Evolutionary conservation across 2,329 filamentous ascomycete genomes (phyloP).

Genomic region (Basipetospora sp.): DNA sequence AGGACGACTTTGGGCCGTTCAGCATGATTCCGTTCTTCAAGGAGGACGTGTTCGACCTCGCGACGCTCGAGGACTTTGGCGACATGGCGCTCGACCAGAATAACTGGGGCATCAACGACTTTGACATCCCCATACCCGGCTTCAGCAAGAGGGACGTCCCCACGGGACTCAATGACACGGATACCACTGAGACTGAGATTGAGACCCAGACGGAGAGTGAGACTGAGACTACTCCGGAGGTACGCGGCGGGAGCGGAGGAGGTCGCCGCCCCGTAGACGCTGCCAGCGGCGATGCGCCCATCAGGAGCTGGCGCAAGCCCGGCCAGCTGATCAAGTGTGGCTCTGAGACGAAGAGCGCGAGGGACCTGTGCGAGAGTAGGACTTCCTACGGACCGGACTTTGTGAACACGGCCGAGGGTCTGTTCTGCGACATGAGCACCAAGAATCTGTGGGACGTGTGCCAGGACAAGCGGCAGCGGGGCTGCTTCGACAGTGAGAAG

Average conservation of each 20-base stretch:
- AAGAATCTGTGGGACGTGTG: slow-evolving; percentile 9
- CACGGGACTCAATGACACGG: background rate
- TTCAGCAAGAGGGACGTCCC: background rate
- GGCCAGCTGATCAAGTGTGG: background rate
- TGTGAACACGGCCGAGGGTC: slow-evolving; percentile 8
- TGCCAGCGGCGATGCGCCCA: background rate
- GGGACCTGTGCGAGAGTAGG: slow-evolving; percentile 11
- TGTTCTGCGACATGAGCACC: slow-evolving; percentile 16
- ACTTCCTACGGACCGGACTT: slow-evolving; percentile 14
- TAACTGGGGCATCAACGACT: background rate
- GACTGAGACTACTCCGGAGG: no score
- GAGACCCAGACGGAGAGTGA: no score
- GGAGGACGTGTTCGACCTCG: background rate
- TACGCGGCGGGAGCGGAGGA: no score
- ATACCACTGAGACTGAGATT: no score
- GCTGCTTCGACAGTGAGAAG: background rate
- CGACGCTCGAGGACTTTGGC: background rate
- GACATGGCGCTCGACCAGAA: background rate
- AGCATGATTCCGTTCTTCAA: background rate
- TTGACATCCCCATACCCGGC: no score
- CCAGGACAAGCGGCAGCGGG: background rate
- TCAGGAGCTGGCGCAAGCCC: background rate
- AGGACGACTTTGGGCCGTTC: background rate
- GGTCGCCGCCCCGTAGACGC: no score
- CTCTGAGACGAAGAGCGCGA: slow-evolving; percentile 7